phyloP scores from a whole-genome alignment of 1,284 basidiomycete species.

The Sphagnurus paluster region DNA sequence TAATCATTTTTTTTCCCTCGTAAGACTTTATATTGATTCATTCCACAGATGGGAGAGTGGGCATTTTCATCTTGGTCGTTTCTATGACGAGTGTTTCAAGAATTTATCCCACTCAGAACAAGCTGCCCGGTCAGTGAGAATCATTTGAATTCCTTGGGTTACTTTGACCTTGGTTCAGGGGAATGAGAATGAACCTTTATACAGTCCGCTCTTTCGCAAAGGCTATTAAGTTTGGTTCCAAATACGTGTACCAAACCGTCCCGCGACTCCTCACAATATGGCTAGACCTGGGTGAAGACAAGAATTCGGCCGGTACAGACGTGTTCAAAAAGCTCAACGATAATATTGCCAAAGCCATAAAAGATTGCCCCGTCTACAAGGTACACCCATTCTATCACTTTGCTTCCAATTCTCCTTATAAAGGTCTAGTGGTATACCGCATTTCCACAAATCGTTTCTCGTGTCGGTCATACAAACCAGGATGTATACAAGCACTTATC shows the following conservation, averaged over 20 bases:
- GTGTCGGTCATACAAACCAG: constrained; percentile 82
- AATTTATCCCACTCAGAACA: constrained; percentile 49
- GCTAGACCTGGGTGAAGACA: constrained; percentile 87
- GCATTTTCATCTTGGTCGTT: constrained; percentile 85
- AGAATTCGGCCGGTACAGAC: constrained; percentile 32
- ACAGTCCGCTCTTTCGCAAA: constrained; percentile 73
- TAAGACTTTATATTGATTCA: constrained; percentile 11
- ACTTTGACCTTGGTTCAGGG: constrained; percentile 37
- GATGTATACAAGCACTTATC: constrained; percentile 69
- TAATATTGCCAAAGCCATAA: constrained; percentile 55
- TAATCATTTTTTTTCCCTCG: constrained; percentile 32
- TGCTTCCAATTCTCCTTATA: constrained; percentile 1
- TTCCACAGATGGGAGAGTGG: constrained; percentile 80
- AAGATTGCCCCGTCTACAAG: constrained; percentile 74
- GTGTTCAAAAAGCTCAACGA: constrained; percentile 59
- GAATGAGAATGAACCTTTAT: constrained; percentile 57
- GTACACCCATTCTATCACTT: constrained; percentile 35
- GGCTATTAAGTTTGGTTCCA: constrained; percentile 84
- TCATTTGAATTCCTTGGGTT: neutral
- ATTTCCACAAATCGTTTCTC: constrained; percentile 95
- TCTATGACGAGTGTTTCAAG: constrained; percentile 78
- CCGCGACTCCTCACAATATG: constrained; percentile 94
- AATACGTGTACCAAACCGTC: constrained; percentile 96
- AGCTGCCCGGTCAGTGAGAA: constrained; percentile 44
- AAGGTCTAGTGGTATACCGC: constrained; percentile 86